These are phyloP conservation scores for Clavispora vitiphila DNA, from an alignment of 805 yeast species.

Conservation along the genomic window DNA sequence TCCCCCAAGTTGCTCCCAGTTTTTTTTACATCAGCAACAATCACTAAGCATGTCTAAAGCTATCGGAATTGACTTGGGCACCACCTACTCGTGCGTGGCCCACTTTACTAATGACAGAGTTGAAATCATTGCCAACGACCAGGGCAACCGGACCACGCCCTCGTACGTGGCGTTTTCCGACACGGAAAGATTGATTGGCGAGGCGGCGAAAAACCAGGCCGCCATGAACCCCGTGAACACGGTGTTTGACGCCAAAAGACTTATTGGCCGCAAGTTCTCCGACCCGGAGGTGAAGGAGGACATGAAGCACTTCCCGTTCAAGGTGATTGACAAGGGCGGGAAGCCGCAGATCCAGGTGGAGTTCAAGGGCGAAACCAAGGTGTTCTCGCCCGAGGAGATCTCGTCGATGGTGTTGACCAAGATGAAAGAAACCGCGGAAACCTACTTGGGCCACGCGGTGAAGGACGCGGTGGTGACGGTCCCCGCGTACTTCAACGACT, in stretches of 20 bases:
- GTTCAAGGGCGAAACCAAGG: slow-evolving; percentile 80
- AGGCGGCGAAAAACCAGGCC: slow-evolving; percentile 98
- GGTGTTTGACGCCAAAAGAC: slow-evolving; percentile 92
- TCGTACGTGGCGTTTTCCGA: slow-evolving; percentile 96
- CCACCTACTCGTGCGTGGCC: slow-evolving; percentile 97
- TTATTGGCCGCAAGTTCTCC: slow-evolving; percentile 75
- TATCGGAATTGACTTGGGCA: slow-evolving; percentile 96
- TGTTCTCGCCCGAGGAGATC: slow-evolving; percentile 90
- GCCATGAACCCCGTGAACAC: slow-evolving; percentile 95
- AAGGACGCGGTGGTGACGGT: slow-evolving; percentile 46
- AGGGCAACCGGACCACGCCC: slow-evolving; percentile 98
- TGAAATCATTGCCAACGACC: slow-evolving; percentile 94
- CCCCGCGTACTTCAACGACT: slow-evolving; percentile 41
- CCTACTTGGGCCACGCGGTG: slow-evolving; percentile 77
- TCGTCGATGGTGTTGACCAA: slow-evolving; percentile 88
- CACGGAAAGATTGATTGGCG: slow-evolving; percentile 92
- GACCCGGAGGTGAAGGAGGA: slow-evolving; percentile 79
- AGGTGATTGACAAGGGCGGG: slow-evolving; percentile 68
- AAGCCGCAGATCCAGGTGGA: slow-evolving; percentile 88
- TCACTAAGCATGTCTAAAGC: slow-evolving; percentile 16
- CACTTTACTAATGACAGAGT: slow-evolving; percentile 66
- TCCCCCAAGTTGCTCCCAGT: too few species aligned
- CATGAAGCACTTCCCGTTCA: slow-evolving; percentile 86
- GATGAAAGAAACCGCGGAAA: slow-evolving; percentile 94
- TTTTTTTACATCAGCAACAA: neutral